Percentiles rank a stretch among this genome's conserved stretches.
phyloP scores from a whole-genome alignment of 1,139 yeast genomes.

The Hemisphaericaspora xylofermentans region DNA sequence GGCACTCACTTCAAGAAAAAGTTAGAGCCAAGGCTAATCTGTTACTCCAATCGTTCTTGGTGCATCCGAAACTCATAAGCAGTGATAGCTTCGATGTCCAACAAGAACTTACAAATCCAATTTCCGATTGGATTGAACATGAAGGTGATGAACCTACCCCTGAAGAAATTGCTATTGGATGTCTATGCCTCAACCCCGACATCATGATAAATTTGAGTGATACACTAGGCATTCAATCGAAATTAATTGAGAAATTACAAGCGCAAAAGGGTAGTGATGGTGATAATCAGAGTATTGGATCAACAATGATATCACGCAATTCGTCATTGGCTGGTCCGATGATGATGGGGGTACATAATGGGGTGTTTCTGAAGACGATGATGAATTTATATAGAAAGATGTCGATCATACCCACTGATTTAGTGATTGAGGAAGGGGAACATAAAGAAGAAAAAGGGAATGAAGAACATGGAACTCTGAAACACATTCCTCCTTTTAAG shows the following conservation, averaged over 20 bases:
- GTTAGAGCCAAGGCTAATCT: conserved; percentile 1
- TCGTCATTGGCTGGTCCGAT: conserved; percentile 31
- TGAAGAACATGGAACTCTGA: conserved; percentile 6
- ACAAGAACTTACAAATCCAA: conserved; percentile 32
- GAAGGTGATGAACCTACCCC: conserved; percentile 10
- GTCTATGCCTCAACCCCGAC: conserved; percentile 32
- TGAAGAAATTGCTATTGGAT: conserved; percentile 35
- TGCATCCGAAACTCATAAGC: conserved; percentile 50
- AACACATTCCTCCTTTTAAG: conserved; percentile 25
- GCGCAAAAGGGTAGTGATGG: background rate
- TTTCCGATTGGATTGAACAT: conserved; percentile 16
- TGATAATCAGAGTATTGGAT: too few species aligned
- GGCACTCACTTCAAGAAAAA: background rate
- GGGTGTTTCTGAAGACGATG: conserved; percentile 9
- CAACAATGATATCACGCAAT: conserved; percentile 20
- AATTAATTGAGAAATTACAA: background rate
- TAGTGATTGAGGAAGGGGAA: conserved; percentile 18
- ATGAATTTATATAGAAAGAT: conserved; percentile 22
- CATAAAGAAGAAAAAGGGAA: background rate
- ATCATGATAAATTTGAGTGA: conserved; percentile 9
- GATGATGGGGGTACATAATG: conserved; percentile 14
- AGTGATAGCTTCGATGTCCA: conserved; percentile 27
- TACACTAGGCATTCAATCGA: conserved; percentile 2
- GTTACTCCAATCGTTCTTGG: conserved; percentile 25
- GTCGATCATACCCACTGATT: conserved; percentile 30